Evolutionary conservation across 1,139 yeast genomes (phyloP).

Genomic region (Pichia sp.): DNA sequence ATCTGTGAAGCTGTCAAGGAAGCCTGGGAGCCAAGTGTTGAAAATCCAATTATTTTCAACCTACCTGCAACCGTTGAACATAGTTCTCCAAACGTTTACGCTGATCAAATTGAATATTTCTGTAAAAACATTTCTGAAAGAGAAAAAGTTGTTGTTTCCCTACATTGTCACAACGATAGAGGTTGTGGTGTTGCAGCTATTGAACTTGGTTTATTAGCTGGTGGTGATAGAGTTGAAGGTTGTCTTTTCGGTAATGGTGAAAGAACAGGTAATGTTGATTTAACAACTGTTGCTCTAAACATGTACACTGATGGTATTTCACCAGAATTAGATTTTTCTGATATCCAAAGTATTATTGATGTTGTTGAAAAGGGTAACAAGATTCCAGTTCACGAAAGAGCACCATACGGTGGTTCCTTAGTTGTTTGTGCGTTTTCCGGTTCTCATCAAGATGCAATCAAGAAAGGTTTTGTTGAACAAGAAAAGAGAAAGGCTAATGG

Average conservation of each 20-base stretch:
- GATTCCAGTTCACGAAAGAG: conserved; percentile 87
- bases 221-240: conserved; percentile 97
- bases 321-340: conserved; percentile 83
- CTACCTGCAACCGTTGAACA: conserved; percentile 98
- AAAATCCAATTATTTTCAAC: conserved; percentile 86
- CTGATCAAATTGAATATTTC: conserved; percentile 94
- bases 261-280: conserved; percentile 95
- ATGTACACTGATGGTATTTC: conserved; percentile 90
- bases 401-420: conserved; percentile 94
- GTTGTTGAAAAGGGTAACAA: conserved; percentile 91
- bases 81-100: conserved; percentile 88
- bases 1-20: conserved; percentile 92
- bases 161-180: conserved; percentile 94
- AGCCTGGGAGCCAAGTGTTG: conserved; percentile 85
- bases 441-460: conserved; percentile 96
- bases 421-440: conserved; percentile 97
- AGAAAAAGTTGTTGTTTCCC: conserved; percentile 78
- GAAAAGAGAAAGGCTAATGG: conserved; percentile 23
- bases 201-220: conserved; percentile 88
- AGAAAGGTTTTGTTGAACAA: conserved; percentile 61
- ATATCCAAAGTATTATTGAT: conserved; percentile 66
- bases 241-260: conserved; percentile 97
- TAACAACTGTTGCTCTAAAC: conserved; percentile 87
- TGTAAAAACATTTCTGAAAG: conserved; percentile 70
- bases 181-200: conserved; percentile 99